Evolutionary conservation across 2,329 filamentous ascomycete genomes (phyloP).

Genomic region (Cercospora citrullina): DNA sequence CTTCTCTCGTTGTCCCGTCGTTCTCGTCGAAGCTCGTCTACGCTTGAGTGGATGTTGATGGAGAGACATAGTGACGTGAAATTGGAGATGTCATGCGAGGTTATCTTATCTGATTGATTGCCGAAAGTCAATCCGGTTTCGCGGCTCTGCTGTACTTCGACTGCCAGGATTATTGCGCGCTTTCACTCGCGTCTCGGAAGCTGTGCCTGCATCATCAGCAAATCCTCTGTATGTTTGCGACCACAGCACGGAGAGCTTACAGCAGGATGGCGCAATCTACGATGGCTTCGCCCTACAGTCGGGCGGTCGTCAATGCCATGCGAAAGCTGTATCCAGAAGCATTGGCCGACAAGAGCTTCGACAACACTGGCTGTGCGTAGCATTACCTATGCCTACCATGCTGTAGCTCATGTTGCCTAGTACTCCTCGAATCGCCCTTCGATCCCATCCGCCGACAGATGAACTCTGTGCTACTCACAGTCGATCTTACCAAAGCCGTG

Average conservation of each 20-base stretch:
- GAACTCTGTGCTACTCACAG: constrained; percentile 75
- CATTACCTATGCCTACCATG: not conserved
- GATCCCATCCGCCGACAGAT: constrained; percentile 56
- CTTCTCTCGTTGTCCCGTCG: constrained; percentile 2
- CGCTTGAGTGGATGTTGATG: constrained; percentile 3
- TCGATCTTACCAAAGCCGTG: constrained; percentile 86
- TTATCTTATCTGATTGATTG: constrained; percentile 12
- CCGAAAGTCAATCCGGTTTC: not conserved
- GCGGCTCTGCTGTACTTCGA: not conserved
- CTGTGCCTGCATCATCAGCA: not conserved
- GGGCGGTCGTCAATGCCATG: constrained; percentile 75
- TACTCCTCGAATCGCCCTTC: constrained; percentile 69
- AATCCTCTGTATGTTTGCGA: constrained; percentile 17
- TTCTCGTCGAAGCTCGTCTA: constrained; percentile 9
- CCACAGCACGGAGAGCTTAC: constrained; percentile 23
- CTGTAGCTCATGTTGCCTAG: constrained; percentile 39
- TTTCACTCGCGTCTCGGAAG: not conserved
- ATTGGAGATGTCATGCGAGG: constrained; percentile 1
- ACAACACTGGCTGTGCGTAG: constrained; percentile 77
- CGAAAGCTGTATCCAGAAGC: constrained; percentile 83
- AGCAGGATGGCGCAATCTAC: constrained; percentile 44
- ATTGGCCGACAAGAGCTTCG: constrained; percentile 85
- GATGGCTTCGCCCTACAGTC: constrained; percentile 60
- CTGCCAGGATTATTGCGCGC: not conserved
- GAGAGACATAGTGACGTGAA: constrained; percentile 5